These are phyloP conservation scores for Jackrogersella multiformis DNA, from an alignment of 495 filamentous ascomycete species.

Conservation along the genomic window DNA sequence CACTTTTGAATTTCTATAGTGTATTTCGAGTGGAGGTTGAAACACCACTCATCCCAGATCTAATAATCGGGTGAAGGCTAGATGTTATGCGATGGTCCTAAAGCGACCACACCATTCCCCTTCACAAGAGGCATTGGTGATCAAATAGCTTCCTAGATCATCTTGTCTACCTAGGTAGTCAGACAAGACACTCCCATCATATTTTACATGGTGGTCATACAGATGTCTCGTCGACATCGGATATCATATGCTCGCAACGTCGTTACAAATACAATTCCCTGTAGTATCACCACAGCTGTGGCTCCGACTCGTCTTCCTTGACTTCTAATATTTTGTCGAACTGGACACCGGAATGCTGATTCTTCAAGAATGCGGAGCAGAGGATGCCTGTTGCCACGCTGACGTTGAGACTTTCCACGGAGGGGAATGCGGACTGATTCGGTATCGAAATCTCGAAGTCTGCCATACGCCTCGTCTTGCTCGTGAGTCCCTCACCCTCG, in stretches of 20 bases:
- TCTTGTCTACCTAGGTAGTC: background rate
- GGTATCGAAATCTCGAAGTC: conserved; percentile 66
- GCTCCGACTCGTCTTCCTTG: conserved; percentile 30
- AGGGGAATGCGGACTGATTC: conserved; percentile 43
- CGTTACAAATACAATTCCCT: conserved; percentile 10
- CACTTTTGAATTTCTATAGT: conserved; percentile 3
- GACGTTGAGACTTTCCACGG: conserved; percentile 86
- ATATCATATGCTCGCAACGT: conserved; percentile 9
- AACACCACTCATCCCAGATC: background rate
- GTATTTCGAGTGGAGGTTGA: conserved; percentile 15
- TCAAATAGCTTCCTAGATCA: too few relatives aligned
- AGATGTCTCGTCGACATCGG: conserved; percentile 1
- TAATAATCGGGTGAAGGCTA: background rate
- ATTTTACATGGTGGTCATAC: conserved; percentile 30
- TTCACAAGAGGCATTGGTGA: background rate
- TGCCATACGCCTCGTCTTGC: conserved; percentile 62
- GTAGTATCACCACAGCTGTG: conserved; percentile 35
- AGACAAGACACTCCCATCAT: conserved; percentile 20
- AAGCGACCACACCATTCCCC: background rate
- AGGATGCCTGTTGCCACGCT: conserved; percentile 83
- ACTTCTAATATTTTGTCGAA: conserved; percentile 33
- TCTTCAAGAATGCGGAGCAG: conserved; percentile 64
- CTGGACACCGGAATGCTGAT: conserved; percentile 31
- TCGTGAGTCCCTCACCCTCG: conserved; percentile 78
- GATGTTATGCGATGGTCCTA: background rate